A percentile compares a stretch with the other conserved stretches of the same genome.
Conservation (phyloP, 2,329 filamentous ascomycete genomes). For the Botrytis byssoidea region DNA sequence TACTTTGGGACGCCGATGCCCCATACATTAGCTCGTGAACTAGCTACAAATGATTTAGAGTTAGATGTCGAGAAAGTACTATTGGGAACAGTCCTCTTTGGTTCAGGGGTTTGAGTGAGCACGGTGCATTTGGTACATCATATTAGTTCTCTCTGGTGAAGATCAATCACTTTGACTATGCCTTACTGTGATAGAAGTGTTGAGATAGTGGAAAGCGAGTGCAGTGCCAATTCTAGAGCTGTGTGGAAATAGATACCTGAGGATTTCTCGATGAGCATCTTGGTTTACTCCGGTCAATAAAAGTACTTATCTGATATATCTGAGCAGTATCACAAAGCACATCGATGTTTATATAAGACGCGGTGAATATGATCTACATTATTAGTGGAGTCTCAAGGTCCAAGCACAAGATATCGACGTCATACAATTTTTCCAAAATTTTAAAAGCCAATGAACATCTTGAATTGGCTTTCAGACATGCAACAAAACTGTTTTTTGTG, state of each 20-base stretch:
- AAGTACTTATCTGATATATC: background rate
- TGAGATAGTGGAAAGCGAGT: background rate
- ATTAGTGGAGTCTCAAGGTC: background rate
- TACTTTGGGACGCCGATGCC: background rate
- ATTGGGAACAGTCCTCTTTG: background rate
- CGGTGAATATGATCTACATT: background rate
- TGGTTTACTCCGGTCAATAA: background rate
- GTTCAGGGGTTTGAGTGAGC: background rate
- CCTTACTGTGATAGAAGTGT: background rate
- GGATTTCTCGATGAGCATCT: background rate
- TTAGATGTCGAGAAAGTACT: background rate
- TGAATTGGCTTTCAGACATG: background rate
- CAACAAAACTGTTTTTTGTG: background rate
- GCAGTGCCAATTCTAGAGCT: background rate
- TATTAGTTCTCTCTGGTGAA: background rate
- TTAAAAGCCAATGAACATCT: background rate
- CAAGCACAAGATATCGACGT: background rate
- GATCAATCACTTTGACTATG: background rate
- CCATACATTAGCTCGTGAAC: background rate
- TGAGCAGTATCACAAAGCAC: background rate
- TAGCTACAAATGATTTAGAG: background rate
- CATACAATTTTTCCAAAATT: background rate
- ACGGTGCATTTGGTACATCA: background rate
- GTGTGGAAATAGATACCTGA: accelerated
- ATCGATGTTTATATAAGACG: background rate